A percentile compares a stretch with the other conserved stretches of the same genome.
These are phyloP conservation scores for Arabis hirsuta DNA, from an alignment of 345 rosid genomes.

Conservation along the genomic window DNA sequence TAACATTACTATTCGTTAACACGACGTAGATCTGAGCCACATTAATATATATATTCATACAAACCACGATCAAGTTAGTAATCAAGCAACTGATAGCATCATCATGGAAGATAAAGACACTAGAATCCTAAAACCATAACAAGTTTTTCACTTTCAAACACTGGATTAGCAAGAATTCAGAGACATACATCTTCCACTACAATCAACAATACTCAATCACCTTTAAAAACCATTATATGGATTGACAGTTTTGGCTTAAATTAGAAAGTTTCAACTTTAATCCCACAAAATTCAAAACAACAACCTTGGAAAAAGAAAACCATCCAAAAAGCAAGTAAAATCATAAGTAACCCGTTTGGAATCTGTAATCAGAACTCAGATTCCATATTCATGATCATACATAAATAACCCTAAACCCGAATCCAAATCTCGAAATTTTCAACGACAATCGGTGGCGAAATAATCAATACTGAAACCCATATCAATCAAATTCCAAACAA, in stretches of 20 bases:
- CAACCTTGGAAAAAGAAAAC: not conserved
- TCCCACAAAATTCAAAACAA: constrained; percentile 10
- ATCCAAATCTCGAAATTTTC: constrained; percentile 22
- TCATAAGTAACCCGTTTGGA: constrained; percentile 9
- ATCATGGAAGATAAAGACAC: constrained; percentile 1
- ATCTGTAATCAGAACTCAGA: constrained; percentile 8
- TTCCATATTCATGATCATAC: constrained; percentile 3
- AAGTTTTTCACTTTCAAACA: not conserved
- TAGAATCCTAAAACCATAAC: not conserved
- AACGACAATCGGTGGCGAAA: constrained; percentile 1
- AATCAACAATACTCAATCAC: not conserved
- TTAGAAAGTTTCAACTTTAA: constrained; percentile 11
- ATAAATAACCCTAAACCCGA: constrained; percentile 21
- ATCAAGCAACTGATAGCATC: constrained; percentile 13
- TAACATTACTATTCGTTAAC: not conserved
- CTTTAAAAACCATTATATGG: not conserved
- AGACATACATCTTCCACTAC: not conserved
- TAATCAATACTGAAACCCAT: constrained; percentile 19
- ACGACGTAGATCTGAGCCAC: not conserved
- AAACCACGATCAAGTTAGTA: constrained; percentile 20
- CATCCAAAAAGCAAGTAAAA: not conserved
- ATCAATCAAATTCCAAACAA: constrained; percentile 1
- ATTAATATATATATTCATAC: not conserved
- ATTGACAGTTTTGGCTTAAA: constrained; percentile 17
- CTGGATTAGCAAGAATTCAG: not conserved